Conservation (phyloP, 2,329 filamentous ascomycete genomes). For the Penicillium freii region DNA sequence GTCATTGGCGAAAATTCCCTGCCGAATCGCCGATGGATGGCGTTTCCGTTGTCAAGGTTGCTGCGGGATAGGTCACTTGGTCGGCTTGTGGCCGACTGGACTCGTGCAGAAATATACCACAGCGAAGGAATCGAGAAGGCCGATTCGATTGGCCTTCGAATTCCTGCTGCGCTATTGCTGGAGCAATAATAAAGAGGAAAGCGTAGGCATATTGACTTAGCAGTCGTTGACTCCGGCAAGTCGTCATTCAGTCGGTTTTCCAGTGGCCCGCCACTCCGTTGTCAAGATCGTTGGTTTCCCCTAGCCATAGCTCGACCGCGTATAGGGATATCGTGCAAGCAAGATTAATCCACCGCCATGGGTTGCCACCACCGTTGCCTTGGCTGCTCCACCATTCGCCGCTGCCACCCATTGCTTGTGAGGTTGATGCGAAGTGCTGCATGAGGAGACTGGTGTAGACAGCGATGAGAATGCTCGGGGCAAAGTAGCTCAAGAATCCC, state of each 20-base stretch:
- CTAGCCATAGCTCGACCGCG: slow-evolving; percentile 83
- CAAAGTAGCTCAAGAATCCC: slow-evolving; percentile 87
- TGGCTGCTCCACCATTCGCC: slow-evolving; percentile 81
- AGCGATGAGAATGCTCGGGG: slow-evolving; percentile 87
- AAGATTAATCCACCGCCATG: slow-evolving; percentile 92
- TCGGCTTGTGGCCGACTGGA: not conserved
- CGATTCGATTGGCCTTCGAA: not conserved
- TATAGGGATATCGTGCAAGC: slow-evolving; percentile 86
- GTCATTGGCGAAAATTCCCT: not conserved
- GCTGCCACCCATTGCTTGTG: slow-evolving; percentile 57
- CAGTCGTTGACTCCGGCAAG: not conserved
- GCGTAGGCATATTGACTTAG: not conserved
- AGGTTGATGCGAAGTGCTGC: slow-evolving; percentile 85
- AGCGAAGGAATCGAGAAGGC: not conserved
- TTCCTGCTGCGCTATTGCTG: not conserved
- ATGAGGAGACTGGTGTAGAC: slow-evolving; percentile 94
- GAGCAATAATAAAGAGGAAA: not conserved
- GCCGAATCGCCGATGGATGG: not conserved
- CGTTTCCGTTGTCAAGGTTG: not conserved
- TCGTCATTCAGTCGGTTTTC: slow-evolving; percentile 74
- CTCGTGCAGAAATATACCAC: not conserved
- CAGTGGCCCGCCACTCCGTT: slow-evolving; percentile 73
- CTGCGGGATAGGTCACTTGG: not conserved
- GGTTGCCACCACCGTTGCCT: slow-evolving; percentile 78
- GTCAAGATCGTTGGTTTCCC: slow-evolving; percentile 69